phyloP scores from a whole-genome alignment of 768 basidiomycete species.

The Piloderma croceum region DNA sequence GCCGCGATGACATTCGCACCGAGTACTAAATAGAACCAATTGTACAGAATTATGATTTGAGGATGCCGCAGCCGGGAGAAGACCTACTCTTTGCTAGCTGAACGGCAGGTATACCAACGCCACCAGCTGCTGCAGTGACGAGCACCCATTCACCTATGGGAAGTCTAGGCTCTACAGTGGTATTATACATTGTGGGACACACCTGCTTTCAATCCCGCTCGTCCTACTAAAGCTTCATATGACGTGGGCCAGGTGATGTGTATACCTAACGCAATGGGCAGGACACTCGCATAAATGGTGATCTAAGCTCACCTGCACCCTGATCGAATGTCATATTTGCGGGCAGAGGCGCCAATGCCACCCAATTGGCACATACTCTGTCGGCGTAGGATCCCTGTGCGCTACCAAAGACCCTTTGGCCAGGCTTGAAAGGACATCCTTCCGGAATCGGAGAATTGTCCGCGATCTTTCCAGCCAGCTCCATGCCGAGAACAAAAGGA shows the following conservation, averaged over 20 bases:
- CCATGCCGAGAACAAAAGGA: slow-evolving; percentile 80
- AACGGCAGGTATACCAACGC: slow-evolving; percentile 87
- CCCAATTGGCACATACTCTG: slow-evolving; percentile 52
- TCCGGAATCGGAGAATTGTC: slow-evolving; percentile 66
- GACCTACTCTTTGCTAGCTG: slow-evolving; percentile 83
- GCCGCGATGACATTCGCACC: slow-evolving; percentile 96
- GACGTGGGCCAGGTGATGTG: slow-evolving; percentile 90
- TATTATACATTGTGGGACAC: slow-evolving; percentile 7
- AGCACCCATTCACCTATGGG: slow-evolving; percentile 80
- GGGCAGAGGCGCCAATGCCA: slow-evolving; percentile 59
- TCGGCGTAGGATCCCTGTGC: slow-evolving; percentile 80
- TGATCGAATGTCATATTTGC: slow-evolving; percentile 75
- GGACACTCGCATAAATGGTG: background rate
- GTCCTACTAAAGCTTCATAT: slow-evolving; percentile 84
- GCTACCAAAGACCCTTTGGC: slow-evolving; percentile 86
- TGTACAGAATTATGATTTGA: background rate
- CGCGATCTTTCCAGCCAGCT: slow-evolving; percentile 80
- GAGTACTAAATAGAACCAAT: slow-evolving; percentile 45
- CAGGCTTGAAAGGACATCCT: slow-evolving; percentile 72
- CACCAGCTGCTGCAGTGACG: slow-evolving; percentile 93
- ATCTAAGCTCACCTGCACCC: slow-evolving; percentile 64
- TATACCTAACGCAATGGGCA: background rate
- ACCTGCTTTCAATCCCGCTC: slow-evolving; percentile 78
- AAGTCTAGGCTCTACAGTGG: slow-evolving; percentile 1
- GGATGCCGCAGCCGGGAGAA: background rate